Conservation (phyloP, 2,329 filamentous ascomycete species). For the Cytospora paraplurivora region DNA sequence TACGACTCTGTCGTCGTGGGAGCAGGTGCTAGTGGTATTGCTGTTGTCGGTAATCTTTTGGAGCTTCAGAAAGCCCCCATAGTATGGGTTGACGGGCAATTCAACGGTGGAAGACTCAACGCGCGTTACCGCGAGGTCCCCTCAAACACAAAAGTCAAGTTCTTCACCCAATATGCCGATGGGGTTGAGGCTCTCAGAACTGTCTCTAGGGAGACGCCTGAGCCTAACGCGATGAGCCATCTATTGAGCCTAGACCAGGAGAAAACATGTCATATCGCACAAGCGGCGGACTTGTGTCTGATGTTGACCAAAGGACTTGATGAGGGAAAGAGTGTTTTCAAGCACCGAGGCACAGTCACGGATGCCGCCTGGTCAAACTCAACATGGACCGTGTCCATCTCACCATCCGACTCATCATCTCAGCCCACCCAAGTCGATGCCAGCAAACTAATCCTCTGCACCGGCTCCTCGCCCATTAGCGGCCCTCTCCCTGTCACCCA, state of each 20-base stretch:
- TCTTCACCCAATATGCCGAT: conserved; percentile 60
- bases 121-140: conserved; percentile 63
- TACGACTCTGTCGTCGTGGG: conserved; percentile 31
- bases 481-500: conserved; percentile 45
- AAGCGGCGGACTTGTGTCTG: conserved; percentile 58
- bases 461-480: conserved; percentile 54
- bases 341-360: conserved; percentile 41
- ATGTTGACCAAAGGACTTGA: conserved; percentile 48
- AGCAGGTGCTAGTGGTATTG: conserved; percentile 48
- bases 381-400: conserved; percentile 30
- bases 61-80: conserved; percentile 50
- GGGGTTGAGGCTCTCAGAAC: conserved; percentile 54
- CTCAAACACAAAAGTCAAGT: conserved; percentile 61
- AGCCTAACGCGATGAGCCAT: conserved; percentile 56
- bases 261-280: conserved; percentile 57
- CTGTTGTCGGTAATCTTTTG: conserved; percentile 62
- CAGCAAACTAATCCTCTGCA: conserved; percentile 57
- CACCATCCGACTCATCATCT: conserved; percentile 11
- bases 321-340: conserved; percentile 43
- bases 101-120: conserved; percentile 55
- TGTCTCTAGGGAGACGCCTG: conserved; percentile 49
- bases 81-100: conserved; percentile 62
- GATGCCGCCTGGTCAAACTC: conserved; percentile 38
- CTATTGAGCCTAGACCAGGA: conserved; percentile 57
- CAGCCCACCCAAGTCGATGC: conserved; percentile 40